Base-by-base conservation (phyloP, 352 stramenopile species). In the Pythium brassicae region DNA sequence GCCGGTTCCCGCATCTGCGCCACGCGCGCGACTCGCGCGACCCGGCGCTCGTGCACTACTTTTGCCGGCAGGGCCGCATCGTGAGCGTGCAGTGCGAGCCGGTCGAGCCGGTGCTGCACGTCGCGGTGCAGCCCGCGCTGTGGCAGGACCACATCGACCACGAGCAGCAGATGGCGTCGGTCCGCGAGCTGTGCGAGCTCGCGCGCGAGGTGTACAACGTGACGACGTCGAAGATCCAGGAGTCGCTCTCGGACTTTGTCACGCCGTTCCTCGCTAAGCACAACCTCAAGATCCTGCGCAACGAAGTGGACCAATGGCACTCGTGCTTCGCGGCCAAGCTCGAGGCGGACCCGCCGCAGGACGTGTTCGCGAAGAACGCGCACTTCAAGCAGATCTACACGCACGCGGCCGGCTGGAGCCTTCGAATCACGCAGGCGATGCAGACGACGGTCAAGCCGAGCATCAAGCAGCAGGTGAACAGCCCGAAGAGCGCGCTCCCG, bases 331-430 rank as follows among this genome's bases (percentile, higher is more conserved):
- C 72, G 7, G 68, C 73, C 1, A 90, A 91, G 62, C 64, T 92
- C 8, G 77, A 89, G 45, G 65, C 76, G 1, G 76, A 86, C 45
- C 85, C 85, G 15, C 85, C 85, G 17, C 65, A 78, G 46, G 83
- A 91, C 44, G 69, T 92, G 3, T 95, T 95, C 46, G 76, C 69
- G 4, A 86, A 87, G 63, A 91, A 95, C 50, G 71, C 79, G 22
- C 71, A 87, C 23, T 91, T 92, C 63, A 83, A 86, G 50, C 71
- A 92, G 53, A 91, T 92, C 50, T 93, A 90, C 59, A 78, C 84
- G 39, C 77, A 89, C 43, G 85, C 81, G 0, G 83, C 77, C 19
- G 71, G 74, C 10, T 92, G 84, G 80, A 93, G 85, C 50, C 46
- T 92, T 23, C 72, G 85, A 6, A 90, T 93, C 40, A 87, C 75